Conservation (phyloP, 331 rosid species). For the Phaseolus coccineus region DNA sequence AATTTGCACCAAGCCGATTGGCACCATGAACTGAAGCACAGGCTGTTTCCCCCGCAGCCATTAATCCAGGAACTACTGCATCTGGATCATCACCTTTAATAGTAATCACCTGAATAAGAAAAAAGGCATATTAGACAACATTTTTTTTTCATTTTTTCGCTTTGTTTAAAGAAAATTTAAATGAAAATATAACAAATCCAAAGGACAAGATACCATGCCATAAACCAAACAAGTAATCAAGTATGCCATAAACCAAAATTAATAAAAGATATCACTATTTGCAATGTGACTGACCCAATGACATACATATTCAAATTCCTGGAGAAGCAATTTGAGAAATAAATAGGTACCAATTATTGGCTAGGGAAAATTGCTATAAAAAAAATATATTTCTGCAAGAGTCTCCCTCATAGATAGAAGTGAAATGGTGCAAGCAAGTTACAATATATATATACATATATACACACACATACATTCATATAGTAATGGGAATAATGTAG, state of each 20-base stretch:
- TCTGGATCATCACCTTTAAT: conserved; percentile 84
- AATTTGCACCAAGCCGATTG: conserved; percentile 98
- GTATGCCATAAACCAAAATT: background rate
- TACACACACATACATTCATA: too few species aligned
- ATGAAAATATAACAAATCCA: background rate
- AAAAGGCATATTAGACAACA: background rate
- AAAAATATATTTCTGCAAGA: too few species aligned
- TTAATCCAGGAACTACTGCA: conserved; percentile 78
- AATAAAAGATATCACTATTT: background rate
- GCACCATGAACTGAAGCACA: conserved; percentile 99
- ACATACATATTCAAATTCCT: background rate
- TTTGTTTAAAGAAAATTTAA: background rate
- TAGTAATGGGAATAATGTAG: too few species aligned
- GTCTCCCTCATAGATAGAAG: too few species aligned
- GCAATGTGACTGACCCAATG: background rate
- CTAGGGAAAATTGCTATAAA: too few species aligned
- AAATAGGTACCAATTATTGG: background rate
- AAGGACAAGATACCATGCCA: background rate
- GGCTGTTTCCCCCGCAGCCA: conserved; percentile 99
- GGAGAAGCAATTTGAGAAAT: conserved; percentile 22
- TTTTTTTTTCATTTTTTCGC: background rate
- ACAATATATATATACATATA: too few species aligned
- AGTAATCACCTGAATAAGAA: conserved; percentile 50
- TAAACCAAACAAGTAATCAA: conserved; percentile 28
- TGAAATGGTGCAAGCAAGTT: too few species aligned